A percentile compares a stretch with the other conserved stretches of the same genome.
phyloP scores from a whole-genome alignment of 225 moss, liverwort and hornwort genomes.

The Neckera pumila region DNA sequence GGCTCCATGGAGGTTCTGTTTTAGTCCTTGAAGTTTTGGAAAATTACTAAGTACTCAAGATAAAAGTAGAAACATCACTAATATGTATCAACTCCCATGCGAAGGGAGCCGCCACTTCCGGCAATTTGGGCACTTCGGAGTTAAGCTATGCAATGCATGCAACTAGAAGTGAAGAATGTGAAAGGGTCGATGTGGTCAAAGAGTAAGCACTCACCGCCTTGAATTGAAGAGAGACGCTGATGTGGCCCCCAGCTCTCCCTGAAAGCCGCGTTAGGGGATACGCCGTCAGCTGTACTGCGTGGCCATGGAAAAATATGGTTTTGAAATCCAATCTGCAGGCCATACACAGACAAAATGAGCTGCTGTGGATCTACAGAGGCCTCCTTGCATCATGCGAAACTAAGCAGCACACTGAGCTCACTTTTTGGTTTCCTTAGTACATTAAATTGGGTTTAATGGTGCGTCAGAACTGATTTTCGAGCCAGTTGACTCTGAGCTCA shows the following conservation, averaged over 20 bases:
- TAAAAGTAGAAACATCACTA: neutral
- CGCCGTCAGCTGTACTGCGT: neutral
- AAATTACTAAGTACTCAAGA: neutral
- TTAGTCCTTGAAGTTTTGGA: neutral
- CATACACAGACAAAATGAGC: neutral
- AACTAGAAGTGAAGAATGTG: neutral
- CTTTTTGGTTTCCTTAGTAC: neutral
- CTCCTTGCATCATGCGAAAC: neutral
- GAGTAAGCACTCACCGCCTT: neutral
- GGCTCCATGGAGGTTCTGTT: neutral
- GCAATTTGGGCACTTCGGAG: neutral
- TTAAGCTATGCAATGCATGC: neutral
- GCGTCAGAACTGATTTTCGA: neutral
- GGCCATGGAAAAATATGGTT: neutral
- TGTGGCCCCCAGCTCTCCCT: conserved; percentile 2
- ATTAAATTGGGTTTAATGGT: neutral
- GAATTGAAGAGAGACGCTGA: conserved; percentile 20
- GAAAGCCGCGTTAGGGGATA: conserved; percentile 9
- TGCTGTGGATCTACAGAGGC: neutral
- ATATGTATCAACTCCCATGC: neutral
- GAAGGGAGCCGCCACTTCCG: neutral
- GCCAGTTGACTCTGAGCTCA: neutral
- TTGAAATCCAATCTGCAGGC: conserved; percentile 14
- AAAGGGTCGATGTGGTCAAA: neutral
- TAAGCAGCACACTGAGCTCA: neutral